phyloP scores from a whole-genome alignment of 164 flowering plant species.

The Chloranthus sessilifolius region DNA sequence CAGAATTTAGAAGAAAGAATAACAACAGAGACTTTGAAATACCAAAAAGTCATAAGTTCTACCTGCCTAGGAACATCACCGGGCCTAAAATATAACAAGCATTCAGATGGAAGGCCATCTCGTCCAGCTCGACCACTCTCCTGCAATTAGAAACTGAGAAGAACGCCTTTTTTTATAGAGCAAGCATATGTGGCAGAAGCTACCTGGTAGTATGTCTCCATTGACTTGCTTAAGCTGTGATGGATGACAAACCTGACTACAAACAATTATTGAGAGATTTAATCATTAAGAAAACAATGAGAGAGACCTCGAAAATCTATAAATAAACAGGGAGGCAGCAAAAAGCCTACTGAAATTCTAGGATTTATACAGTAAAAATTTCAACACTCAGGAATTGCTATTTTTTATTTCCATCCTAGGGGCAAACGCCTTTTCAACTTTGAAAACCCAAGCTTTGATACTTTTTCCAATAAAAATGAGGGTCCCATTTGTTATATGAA shows the following conservation, averaged over 20 bases:
- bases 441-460: no score
- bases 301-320: background rate
- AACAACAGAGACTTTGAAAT: constrained; percentile 2
- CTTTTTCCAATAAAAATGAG: no score
- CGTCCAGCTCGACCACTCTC: constrained; percentile 99
- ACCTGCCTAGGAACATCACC: constrained; percentile 97
- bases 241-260: constrained; percentile 99
- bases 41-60: constrained; percentile 1
- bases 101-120: constrained; percentile 96
- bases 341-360: no score
- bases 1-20: background rate
- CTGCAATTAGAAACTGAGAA: constrained; percentile 44
- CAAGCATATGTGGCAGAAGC: background rate
- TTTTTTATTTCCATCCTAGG: no score
- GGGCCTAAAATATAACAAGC: constrained; percentile 77
- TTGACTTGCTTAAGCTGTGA: constrained; percentile 96
- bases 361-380: no score
- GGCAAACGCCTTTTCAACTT: no score
- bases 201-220: constrained; percentile 99
- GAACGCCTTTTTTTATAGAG: no score
- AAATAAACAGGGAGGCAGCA: background rate
- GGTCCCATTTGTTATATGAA: no score
- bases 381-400: no score
- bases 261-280: constrained; percentile 11
- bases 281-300: background rate